Percentiles rank a stretch among this genome's conserved stretches.
phyloP scores from a whole-genome alignment of 2,329 filamentous ascomycete genomes.

The Fusarium tjaetaba region DNA sequence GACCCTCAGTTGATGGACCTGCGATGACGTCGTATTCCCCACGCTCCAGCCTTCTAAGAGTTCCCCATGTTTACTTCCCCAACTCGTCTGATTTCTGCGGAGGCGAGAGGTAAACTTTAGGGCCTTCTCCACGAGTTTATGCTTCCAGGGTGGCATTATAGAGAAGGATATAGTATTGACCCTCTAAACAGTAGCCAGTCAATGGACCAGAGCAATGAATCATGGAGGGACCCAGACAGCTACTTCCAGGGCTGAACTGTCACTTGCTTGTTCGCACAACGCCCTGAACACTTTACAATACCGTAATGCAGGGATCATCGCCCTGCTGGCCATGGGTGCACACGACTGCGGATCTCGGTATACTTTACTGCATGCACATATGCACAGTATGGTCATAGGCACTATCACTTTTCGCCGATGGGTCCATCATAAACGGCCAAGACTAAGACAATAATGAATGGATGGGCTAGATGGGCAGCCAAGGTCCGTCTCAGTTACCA shows the following conservation, averaged over 20 bases:
- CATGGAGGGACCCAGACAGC: background rate
- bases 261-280: background rate
- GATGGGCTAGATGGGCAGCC: background rate
- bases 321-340: background rate
- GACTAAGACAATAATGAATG: background rate
- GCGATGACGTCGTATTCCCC: conserved; percentile 43
- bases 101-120: conserved; percentile 9
- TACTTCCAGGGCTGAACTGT: background rate
- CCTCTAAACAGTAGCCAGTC: background rate
- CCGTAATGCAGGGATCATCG: conserved; percentile 10
- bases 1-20: background rate
- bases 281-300: background rate
- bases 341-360: conserved; percentile 11
- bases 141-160: background rate
- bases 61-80: conserved; percentile 31
- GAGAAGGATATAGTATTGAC: background rate
- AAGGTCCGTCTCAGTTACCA: conserved; percentile 3
- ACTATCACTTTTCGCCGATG: background rate
- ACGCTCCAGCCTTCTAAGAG: conserved; percentile 12
- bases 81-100: conserved; percentile 15
- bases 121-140: conserved; percentile 13
- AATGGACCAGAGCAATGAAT: background rate
- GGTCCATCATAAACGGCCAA: conserved; percentile 14
- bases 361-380: background rate
- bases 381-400: background rate